Percentiles rank a stretch among this genome's conserved stretches.
Evolutionary conservation across 2,329 filamentous ascomycete genomes (phyloP).

Genomic region (Colletotrichum incanum): DNA sequence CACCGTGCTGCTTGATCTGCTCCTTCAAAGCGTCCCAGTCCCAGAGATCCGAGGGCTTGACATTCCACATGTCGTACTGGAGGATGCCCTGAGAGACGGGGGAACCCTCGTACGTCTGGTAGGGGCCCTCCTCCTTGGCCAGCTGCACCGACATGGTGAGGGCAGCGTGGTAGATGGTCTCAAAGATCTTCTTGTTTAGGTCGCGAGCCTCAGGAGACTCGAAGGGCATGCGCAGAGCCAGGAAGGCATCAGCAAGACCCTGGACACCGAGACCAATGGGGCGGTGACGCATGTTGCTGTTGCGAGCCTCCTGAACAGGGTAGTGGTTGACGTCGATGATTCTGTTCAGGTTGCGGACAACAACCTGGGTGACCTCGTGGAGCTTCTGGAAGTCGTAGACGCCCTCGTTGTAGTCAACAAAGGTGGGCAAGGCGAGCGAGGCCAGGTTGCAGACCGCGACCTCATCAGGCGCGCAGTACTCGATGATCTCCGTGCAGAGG

Average conservation of each 20-base stretch:
- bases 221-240: slow-evolving; percentile 96
- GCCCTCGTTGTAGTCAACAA: slow-evolving; percentile 87
- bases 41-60: slow-evolving; percentile 94
- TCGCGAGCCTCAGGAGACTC: slow-evolving; percentile 95
- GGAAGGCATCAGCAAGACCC: slow-evolving; percentile 97
- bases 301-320: slow-evolving; percentile 92
- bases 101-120: slow-evolving; percentile 92
- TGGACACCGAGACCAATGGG: slow-evolving; percentile 98
- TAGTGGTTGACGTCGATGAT: slow-evolving; percentile 99
- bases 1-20: slow-evolving; percentile 91
- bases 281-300: slow-evolving; percentile 97
- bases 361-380: slow-evolving; percentile 92
- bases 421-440: slow-evolving; percentile 92
- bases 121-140: slow-evolving; percentile 86
- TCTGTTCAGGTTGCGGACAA: slow-evolving; percentile 96
- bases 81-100: slow-evolving; percentile 96
- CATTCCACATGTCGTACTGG: slow-evolving; percentile 99
- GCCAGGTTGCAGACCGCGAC: slow-evolving; percentile 99
- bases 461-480: slow-evolving; percentile 97
- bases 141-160: slow-evolving; percentile 91
- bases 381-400: slow-evolving; percentile 97
- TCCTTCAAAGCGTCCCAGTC: slow-evolving; percentile 93
- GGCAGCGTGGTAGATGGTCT: slow-evolving; percentile 98
- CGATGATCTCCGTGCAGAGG: slow-evolving; percentile 97
- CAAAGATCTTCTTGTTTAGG: slow-evolving; percentile 98